phyloP scores from a whole-genome alignment of 768 basidiomycete species.

The Macrolepiota albuminosa region DNA sequence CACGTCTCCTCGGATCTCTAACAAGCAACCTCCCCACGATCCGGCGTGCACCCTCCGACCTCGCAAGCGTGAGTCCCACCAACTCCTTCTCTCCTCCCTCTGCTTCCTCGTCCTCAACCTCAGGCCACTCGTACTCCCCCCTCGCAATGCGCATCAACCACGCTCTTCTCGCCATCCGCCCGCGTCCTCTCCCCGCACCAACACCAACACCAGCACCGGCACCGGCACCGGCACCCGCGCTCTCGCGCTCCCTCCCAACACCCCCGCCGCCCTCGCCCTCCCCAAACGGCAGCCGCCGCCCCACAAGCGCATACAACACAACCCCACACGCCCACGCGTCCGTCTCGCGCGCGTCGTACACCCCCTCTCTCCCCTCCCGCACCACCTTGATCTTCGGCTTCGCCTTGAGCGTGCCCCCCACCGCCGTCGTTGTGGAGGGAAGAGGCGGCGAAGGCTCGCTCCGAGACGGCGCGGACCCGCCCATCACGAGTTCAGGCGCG shows the following conservation, averaged over 20 bases:
- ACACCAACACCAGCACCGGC: slow-evolving; percentile 8
- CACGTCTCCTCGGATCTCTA: slow-evolving; percentile 62
- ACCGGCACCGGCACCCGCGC: too few species aligned
- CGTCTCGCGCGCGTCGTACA: slow-evolving; percentile 81
- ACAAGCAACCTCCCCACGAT: slow-evolving; percentile 63
- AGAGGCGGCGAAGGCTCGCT: neutral
- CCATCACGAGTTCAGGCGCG: slow-evolving; percentile 69
- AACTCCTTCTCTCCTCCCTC: slow-evolving; percentile 24
- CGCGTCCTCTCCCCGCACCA: slow-evolving; percentile 16
- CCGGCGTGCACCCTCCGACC: slow-evolving; percentile 41
- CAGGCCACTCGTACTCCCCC: slow-evolving; percentile 76
- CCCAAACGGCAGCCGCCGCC: slow-evolving; percentile 71
- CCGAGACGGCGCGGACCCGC: slow-evolving; percentile 19
- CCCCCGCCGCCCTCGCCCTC: slow-evolving; percentile 31
- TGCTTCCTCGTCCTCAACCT: slow-evolving; percentile 1
- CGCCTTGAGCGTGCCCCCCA: neutral
- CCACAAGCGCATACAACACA: slow-evolving; percentile 76
- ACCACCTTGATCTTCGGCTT: neutral
- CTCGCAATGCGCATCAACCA: slow-evolving; percentile 79
- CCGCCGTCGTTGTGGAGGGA: neutral
- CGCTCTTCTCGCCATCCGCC: slow-evolving; percentile 37
- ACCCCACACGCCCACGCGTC: slow-evolving; percentile 91
- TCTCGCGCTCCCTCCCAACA: slow-evolving; percentile 27
- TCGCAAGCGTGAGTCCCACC: slow-evolving; percentile 30
- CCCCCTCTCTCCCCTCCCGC: slow-evolving; percentile 25